Conservation (phyloP, 2,329 filamentous ascomycete genomes). For the Fusarium nanum region DNA sequence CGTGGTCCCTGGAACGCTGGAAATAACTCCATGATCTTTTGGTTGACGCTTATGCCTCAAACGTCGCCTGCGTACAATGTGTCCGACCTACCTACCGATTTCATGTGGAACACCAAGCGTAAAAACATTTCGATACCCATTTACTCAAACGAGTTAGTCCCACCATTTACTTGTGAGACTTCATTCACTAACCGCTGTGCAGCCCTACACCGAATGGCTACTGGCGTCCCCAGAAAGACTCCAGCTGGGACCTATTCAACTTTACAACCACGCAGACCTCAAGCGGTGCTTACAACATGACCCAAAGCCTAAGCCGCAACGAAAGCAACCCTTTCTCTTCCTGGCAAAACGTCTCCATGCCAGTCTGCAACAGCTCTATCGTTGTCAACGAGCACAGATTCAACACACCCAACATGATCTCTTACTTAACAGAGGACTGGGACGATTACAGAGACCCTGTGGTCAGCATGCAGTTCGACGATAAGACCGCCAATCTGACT, state of each 20-base stretch:
- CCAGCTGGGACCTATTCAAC: neutral
- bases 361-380: neutral
- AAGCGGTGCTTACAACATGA: neutral
- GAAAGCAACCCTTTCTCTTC: neutral
- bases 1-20: constrained; percentile 6
- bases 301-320: rapidly evolving
- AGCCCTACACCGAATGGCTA: constrained; percentile 4
- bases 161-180: rapidly evolving
- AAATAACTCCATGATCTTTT: constrained; percentile 1
- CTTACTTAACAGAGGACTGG: neutral
- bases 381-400: neutral
- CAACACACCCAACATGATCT: rapidly evolving
- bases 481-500: neutral
- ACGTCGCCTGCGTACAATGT: neutral
- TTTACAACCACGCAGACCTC: neutral
- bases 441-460: neutral
- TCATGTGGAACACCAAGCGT: rapidly evolving
- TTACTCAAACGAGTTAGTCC: neutral
- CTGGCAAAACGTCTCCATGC: constrained; percentile 2
- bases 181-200: neutral
- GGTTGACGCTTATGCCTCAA: constrained; percentile 2
- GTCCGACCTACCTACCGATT: neutral
- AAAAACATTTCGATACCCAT: neutral
- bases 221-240: rapidly evolving
- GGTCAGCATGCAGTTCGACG: neutral